Percentiles rank a stretch among this genome's conserved stretches.
Conservation (phyloP, 768 basidiomycete species). For the Boletus huronensis region DNA sequence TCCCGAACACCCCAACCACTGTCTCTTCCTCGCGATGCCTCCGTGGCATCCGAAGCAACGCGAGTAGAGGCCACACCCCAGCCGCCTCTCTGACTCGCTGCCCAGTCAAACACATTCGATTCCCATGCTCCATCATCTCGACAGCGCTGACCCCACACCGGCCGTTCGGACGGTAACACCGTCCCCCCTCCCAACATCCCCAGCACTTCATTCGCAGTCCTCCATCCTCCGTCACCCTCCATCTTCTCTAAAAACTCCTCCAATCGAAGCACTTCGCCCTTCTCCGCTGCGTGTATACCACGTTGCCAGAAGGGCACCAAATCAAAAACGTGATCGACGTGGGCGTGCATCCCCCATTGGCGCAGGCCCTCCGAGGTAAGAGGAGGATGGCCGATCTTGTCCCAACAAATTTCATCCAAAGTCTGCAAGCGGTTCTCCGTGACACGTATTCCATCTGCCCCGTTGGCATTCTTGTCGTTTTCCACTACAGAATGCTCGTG, state of each 20-base stretch:
- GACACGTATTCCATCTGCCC: not conserved
- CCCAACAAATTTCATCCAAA: conserved; percentile 27
- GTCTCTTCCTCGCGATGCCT: conserved; percentile 11
- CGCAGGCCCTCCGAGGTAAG: conserved; percentile 29
- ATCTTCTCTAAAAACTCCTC: conserved; percentile 46
- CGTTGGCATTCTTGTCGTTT: not conserved
- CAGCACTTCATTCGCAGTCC: conserved; percentile 27
- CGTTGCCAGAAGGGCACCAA: conserved; percentile 54
- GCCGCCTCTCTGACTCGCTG: conserved; percentile 5
- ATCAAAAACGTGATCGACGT: conserved; percentile 47
- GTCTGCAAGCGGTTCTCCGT: conserved; percentile 9
- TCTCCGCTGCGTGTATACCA: conserved; percentile 46
- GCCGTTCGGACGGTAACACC: not conserved
- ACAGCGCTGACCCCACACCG: conserved; percentile 9
- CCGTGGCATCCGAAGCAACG: conserved; percentile 21
- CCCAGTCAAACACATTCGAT: not conserved
- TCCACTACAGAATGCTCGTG: conserved; percentile 15
- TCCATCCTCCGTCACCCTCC: conserved; percentile 34
- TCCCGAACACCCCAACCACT: conserved; percentile 19
- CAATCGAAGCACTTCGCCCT: conserved; percentile 40
- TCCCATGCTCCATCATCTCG: conserved; percentile 9
- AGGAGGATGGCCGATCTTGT: conserved; percentile 27
- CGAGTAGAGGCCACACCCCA: conserved; percentile 10
- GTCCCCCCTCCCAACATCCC: conserved; percentile 29
- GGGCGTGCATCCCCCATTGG: conserved; percentile 29